phyloP scores from a whole-genome alignment of 257 asterid genomes.

The Scutellaria barbata region DNA sequence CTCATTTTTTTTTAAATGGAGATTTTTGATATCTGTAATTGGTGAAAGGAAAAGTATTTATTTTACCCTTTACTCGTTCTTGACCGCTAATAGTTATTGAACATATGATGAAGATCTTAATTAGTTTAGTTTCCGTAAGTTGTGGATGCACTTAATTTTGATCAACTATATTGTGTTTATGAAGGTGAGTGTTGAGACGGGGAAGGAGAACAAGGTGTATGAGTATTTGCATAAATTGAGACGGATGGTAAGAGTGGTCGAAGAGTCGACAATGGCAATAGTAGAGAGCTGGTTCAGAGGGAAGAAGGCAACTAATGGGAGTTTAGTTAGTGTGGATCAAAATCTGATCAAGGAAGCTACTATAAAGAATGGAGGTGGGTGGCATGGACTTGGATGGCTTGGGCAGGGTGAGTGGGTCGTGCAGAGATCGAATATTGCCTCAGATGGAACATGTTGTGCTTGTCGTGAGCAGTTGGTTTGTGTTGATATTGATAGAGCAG shows the following conservation, averaged over 20 bases:
- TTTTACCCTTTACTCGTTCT: not conserved
- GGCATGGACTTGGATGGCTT: slow-evolving; percentile 97
- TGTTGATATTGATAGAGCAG: slow-evolving; percentile 71
- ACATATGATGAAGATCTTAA: not conserved
- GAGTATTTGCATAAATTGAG: slow-evolving; percentile 86
- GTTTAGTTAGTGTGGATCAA: slow-evolving; percentile 43
- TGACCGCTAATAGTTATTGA: not conserved
- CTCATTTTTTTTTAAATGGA: too few relatives aligned
- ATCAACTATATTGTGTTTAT: slow-evolving; percentile 20
- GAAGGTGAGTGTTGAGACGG: slow-evolving; percentile 75
- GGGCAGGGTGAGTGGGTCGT: slow-evolving; percentile 79
- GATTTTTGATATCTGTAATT: slow-evolving; percentile 7
- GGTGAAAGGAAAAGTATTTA: not conserved
- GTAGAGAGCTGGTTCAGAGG: slow-evolving; percentile 73
- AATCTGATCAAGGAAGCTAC: slow-evolving; percentile 63
- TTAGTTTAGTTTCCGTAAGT: slow-evolving; percentile 12
- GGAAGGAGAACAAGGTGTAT: slow-evolving; percentile 69
- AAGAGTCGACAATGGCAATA: slow-evolving; percentile 59
- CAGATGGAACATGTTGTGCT: slow-evolving; percentile 62
- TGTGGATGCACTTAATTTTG: not conserved
- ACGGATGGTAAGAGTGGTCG: slow-evolving; percentile 53
- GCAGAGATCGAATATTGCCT: slow-evolving; percentile 50
- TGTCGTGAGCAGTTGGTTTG: slow-evolving; percentile 71
- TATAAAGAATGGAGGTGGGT: slow-evolving; percentile 81
- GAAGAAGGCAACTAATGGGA: slow-evolving; percentile 56